Percentiles rank a stretch among this genome's conserved stretches.
Conservation (phyloP, 768 basidiomycete genomes). For the Leccinum broughii region DNA sequence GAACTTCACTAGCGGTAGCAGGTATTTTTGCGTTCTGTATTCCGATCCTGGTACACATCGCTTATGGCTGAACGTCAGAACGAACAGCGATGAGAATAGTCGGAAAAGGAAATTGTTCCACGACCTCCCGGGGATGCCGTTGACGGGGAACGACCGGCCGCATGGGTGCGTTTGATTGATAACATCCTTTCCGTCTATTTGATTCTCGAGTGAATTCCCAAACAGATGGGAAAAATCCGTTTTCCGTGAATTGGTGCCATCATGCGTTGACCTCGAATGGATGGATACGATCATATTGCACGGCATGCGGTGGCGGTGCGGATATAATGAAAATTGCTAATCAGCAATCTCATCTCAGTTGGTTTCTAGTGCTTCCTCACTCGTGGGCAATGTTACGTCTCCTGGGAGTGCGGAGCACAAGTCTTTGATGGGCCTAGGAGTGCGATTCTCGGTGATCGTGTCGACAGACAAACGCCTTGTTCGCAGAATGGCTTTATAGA, state of each 20-base stretch:
- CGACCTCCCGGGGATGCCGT: slow-evolving; percentile 16
- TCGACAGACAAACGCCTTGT: slow-evolving; percentile 4
- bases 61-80: not conserved
- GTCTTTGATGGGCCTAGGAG: slow-evolving; percentile 15
- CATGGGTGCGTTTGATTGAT: slow-evolving; percentile 14
- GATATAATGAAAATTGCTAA: slow-evolving; percentile 28
- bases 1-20: slow-evolving; percentile 7
- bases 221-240: slow-evolving; percentile 4
- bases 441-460: slow-evolving; percentile 23
- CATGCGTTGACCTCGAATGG: slow-evolving; percentile 18
- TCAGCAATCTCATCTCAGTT: slow-evolving; percentile 31
- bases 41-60: not conserved
- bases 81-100: slow-evolving; percentile 6
- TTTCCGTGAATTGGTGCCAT: slow-evolving; percentile 25
- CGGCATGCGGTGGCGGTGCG: slow-evolving; percentile 32
- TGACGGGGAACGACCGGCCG: slow-evolving; percentile 10
- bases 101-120: slow-evolving; percentile 12
- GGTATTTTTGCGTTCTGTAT: slow-evolving; percentile 8
- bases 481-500: slow-evolving; percentile 14
- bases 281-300: slow-evolving; percentile 24
- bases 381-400: slow-evolving; percentile 29
- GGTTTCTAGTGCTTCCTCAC: slow-evolving; percentile 24
- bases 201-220: not conserved
- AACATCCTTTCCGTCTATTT: not conserved
- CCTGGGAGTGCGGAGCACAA: slow-evolving; percentile 24